phyloP scores from a whole-genome alignment of 805 yeast genomes.

The Pichia kluyveri region DNA sequence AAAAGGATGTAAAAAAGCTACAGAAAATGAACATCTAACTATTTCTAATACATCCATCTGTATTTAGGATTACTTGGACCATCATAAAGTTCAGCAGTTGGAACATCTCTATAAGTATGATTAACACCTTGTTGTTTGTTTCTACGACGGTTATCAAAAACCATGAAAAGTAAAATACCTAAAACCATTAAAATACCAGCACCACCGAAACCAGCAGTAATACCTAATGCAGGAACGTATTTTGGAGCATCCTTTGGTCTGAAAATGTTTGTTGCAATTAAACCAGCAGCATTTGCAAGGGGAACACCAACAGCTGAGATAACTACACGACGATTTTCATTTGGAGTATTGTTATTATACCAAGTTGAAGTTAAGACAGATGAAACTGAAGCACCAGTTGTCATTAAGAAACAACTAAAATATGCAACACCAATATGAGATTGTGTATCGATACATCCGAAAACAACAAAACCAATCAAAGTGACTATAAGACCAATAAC shows the following conservation, averaged over 20 bases:
- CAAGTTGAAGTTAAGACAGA: conserved; percentile 42
- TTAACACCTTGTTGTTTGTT: conserved; percentile 31
- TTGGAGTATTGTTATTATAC: conserved; percentile 42
- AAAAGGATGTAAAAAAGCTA: not conserved
- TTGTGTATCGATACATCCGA: conserved; percentile 35
- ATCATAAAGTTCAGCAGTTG: conserved; percentile 33
- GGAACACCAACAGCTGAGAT: conserved; percentile 43
- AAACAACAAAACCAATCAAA: conserved; percentile 37
- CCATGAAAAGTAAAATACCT: conserved; percentile 26
- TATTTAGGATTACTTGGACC: conserved; percentile 37
- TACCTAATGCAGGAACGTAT: conserved; percentile 41
- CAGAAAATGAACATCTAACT: conserved; percentile 4
- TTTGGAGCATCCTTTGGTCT: conserved; percentile 43
- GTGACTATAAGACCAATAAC: conserved; percentile 31
- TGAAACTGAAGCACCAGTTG: conserved; percentile 39
- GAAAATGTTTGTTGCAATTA: conserved; percentile 44
- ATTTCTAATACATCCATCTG: conserved; percentile 33
- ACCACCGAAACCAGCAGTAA: conserved; percentile 38
- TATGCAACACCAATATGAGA: conserved; percentile 21
- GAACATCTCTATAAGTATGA: conserved; percentile 31
- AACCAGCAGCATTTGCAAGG: conserved; percentile 48
- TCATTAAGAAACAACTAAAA: conserved; percentile 27
- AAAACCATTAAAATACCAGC: conserved; percentile 30
- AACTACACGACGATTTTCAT: conserved; percentile 36
- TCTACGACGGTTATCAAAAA: conserved; percentile 33